Conservation (phyloP, 2,329 filamentous ascomycete genomes). For the Fusarium sterilihyphosum region DNA sequence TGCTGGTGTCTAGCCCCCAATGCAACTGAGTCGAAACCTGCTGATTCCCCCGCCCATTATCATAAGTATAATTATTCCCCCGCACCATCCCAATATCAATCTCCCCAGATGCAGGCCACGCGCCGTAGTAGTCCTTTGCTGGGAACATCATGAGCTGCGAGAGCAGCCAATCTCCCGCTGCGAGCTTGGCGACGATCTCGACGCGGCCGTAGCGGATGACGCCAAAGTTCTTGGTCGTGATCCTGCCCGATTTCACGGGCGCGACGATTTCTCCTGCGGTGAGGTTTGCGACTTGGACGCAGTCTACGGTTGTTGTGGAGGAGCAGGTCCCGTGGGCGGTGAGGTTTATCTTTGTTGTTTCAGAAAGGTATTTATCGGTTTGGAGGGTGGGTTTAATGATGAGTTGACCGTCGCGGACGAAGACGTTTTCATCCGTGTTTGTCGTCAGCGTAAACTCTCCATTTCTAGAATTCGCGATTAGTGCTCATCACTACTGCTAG, state of each 20-base stretch:
- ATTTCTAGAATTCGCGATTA: not conserved
- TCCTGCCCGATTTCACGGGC: not conserved
- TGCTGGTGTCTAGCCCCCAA: not conserved
- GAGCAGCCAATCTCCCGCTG: not conserved
- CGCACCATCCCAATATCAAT: conserved; percentile 62
- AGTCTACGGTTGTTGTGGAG: not conserved
- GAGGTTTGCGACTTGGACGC: not conserved
- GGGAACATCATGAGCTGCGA: not conserved
- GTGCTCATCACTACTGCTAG: too few relatives aligned
- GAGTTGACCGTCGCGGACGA: not conserved
- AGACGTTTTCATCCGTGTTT: not conserved
- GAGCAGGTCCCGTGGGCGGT: not conserved
- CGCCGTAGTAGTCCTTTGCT: conserved; percentile 50
- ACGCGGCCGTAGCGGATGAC: not conserved
- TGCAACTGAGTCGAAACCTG: not conserved
- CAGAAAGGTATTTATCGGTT: not conserved
- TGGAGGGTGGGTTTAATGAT: not conserved
- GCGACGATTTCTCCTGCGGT: not conserved
- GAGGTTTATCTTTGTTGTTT: not conserved
- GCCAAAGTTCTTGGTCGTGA: not conserved
- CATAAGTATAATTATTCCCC: conserved; percentile 52
- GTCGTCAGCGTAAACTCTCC: not conserved
- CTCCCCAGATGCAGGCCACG: conserved; percentile 61
- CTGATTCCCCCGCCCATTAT: not conserved
- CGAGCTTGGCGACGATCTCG: not conserved